These are phyloP conservation scores for Tolypocladium ovalisporum DNA, from an alignment of 2,329 filamentous ascomycete species.

Conservation along the genomic window DNA sequence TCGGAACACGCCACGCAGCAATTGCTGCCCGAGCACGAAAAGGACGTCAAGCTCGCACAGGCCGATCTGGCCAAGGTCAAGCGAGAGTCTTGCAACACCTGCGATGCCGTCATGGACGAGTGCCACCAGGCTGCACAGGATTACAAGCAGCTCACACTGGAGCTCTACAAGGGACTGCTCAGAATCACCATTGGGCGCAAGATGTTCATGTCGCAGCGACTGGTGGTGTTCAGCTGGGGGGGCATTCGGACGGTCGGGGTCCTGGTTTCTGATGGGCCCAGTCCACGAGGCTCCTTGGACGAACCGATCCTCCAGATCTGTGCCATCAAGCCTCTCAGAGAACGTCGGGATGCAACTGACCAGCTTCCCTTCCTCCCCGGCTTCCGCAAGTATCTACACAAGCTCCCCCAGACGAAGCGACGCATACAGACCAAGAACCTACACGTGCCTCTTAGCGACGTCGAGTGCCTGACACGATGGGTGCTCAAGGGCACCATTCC, in stretches of 20 bases:
- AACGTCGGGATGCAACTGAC: slow-evolving; percentile 69
- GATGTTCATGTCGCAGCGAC: slow-evolving; percentile 62
- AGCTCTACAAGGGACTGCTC: slow-evolving; percentile 67
- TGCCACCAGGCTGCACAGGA: slow-evolving; percentile 77
- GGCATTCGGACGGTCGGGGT: slow-evolving; percentile 75
- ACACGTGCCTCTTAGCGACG: slow-evolving; percentile 62
- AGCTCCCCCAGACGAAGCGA: slow-evolving; percentile 53
- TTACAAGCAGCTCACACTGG: slow-evolving; percentile 66
- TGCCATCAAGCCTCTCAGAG: slow-evolving; percentile 60
- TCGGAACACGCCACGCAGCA: slow-evolving; percentile 97
- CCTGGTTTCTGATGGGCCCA: slow-evolving; percentile 64
- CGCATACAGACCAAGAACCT: slow-evolving; percentile 58
- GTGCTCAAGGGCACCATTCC: slow-evolving; percentile 47
- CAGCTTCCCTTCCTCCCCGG: slow-evolving; percentile 69
- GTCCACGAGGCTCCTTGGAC: slow-evolving; percentile 41
- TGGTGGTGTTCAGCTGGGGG: slow-evolving; percentile 79
- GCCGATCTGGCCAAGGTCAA: slow-evolving; percentile 86
- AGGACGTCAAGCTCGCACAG: slow-evolving; percentile 84
- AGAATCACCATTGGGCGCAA: slow-evolving; percentile 73
- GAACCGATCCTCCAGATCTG: slow-evolving; percentile 66
- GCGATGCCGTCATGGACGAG: slow-evolving; percentile 66
- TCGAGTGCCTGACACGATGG: slow-evolving; percentile 76
- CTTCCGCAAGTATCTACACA: slow-evolving; percentile 57
- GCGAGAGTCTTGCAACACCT: slow-evolving; percentile 70
- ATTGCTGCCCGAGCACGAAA: slow-evolving; percentile 87